Percentiles rank a stretch among this genome's conserved stretches.
These are phyloP conservation scores for Hydnomerulius pinastri DNA, from an alignment of 768 basidiomycete species.

Conservation along the genomic window DNA sequence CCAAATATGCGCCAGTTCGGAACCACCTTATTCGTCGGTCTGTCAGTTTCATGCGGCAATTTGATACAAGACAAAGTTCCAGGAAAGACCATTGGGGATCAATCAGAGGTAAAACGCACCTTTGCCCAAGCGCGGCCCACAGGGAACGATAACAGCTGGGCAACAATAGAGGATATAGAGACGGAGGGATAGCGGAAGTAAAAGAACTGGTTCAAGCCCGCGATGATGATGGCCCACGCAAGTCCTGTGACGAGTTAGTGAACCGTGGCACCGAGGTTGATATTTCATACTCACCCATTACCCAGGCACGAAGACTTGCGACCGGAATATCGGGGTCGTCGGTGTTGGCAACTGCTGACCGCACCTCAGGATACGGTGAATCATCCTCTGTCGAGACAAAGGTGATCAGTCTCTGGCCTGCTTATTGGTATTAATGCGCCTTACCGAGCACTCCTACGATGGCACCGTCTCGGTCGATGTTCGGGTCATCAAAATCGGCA, in stretches of 20 bases:
- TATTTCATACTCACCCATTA: slow-evolving; percentile 40
- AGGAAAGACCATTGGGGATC: too few species aligned
- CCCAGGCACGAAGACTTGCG: slow-evolving; percentile 60
- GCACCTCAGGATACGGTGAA: slow-evolving; percentile 84
- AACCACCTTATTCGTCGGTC: slow-evolving; percentile 35
- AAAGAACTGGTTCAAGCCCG: slow-evolving; percentile 81
- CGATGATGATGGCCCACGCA: slow-evolving; percentile 57
- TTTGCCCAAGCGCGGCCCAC: slow-evolving; percentile 66
- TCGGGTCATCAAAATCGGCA: slow-evolving; percentile 38
- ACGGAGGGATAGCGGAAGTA: slow-evolving; percentile 65
- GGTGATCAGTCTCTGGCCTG: slow-evolving; percentile 12
- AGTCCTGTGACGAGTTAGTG: slow-evolving; percentile 25
- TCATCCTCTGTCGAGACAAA: slow-evolving; percentile 55
- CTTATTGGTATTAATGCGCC: neutral
- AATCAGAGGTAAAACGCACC: slow-evolving; percentile 14
- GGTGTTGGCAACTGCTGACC: slow-evolving; percentile 72
- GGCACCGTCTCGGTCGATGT: slow-evolving; percentile 28
- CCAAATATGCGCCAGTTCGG: slow-evolving; percentile 59
- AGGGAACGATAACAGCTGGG: slow-evolving; percentile 70
- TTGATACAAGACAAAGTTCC: neutral
- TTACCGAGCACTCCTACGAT: slow-evolving; percentile 21
- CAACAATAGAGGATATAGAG: slow-evolving; percentile 51
- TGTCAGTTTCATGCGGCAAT: neutral
- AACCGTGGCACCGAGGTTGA: neutral
- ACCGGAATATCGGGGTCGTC: slow-evolving; percentile 69